Conservation (phyloP, 129 eudicot species). For the Smallanthus sonchifolius region DNA sequence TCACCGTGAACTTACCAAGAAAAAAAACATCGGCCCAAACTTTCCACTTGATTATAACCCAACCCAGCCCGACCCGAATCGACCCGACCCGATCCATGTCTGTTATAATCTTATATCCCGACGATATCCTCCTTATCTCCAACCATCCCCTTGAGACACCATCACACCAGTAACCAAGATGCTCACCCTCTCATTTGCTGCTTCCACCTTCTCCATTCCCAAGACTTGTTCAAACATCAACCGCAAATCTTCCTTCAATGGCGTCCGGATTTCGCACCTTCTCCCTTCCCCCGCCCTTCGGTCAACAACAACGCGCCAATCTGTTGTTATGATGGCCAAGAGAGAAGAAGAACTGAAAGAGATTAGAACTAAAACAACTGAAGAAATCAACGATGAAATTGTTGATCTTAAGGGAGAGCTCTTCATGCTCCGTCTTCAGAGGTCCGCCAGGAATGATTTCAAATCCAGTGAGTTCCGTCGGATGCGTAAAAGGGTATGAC, state of each 20-base stretch:
- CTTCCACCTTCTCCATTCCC: slow-evolving; percentile 37
- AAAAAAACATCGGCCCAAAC: too few relatives aligned
- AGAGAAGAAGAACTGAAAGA: slow-evolving; percentile 73
- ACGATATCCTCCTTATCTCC: slow-evolving; percentile 30
- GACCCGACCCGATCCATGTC: too few relatives aligned
- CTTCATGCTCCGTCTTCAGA: slow-evolving; percentile 82
- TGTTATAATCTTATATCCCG: too few relatives aligned
- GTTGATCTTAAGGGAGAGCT: slow-evolving; percentile 90
- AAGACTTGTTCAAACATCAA: slow-evolving; percentile 26
- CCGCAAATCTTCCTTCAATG: slow-evolving; percentile 58
- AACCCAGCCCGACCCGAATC: too few relatives aligned
- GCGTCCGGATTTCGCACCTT: slow-evolving; percentile 43
- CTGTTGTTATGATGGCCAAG: slow-evolving; percentile 77
- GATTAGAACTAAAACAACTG: slow-evolving; percentile 62
- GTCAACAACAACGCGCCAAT: slow-evolving; percentile 23
- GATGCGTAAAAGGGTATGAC: slow-evolving; percentile 91
- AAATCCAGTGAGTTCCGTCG: slow-evolving; percentile 85
- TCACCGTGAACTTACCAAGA: too few relatives aligned
- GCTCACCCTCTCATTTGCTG: slow-evolving; percentile 31
- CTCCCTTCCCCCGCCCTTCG: slow-evolving; percentile 20
- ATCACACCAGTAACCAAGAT: slow-evolving; percentile 13
- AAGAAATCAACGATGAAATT: slow-evolving; percentile 68
- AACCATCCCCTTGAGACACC: background rate
- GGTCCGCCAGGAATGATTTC: slow-evolving; percentile 81
- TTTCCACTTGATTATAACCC: too few relatives aligned